Conservation (phyloP, 2,329 filamentous ascomycete genomes). For the Simplicillium sp. region DNA sequence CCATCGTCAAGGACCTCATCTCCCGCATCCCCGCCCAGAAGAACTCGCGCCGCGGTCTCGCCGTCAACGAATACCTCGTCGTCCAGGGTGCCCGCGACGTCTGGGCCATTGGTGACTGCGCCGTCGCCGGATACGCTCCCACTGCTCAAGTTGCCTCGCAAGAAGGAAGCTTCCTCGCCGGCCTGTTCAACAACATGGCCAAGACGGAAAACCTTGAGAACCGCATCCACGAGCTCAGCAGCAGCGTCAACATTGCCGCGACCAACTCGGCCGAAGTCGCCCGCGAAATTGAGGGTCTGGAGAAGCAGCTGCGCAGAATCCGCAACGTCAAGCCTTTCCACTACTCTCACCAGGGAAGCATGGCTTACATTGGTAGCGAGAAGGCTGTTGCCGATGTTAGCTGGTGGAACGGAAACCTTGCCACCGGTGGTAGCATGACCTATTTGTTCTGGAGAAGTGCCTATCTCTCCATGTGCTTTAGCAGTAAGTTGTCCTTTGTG, state of each 20-base stretch:
- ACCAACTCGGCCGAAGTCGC: constrained; percentile 59
- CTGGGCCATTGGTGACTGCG: constrained; percentile 97
- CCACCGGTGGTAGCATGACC: constrained; percentile 84
- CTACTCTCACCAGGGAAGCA: constrained; percentile 93
- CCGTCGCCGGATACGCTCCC: constrained; percentile 92
- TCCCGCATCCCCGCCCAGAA: constrained; percentile 86
- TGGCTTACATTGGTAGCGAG: constrained; percentile 97
- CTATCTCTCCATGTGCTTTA: constrained; percentile 99
- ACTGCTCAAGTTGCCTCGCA: constrained; percentile 95
- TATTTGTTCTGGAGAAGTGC: constrained; percentile 98
- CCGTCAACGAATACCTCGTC: constrained; percentile 97
- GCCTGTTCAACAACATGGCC: constrained; percentile 98
- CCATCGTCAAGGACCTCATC: constrained; percentile 87
- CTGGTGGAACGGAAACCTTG: constrained; percentile 96
- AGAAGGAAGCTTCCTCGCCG: constrained; percentile 89
- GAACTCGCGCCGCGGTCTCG: constrained; percentile 86
- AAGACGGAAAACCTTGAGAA: constrained; percentile 78
- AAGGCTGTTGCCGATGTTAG: constrained; percentile 95
- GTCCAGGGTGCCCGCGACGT: constrained; percentile 95
- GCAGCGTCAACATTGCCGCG: constrained; percentile 48
- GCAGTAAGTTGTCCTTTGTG: constrained; percentile 68
- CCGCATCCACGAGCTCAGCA: constrained; percentile 62
- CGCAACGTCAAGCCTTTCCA: constrained; percentile 97
- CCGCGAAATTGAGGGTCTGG: constrained; percentile 71
- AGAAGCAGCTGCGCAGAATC: constrained; percentile 78